Conservation (phyloP, 192 early-diverging fungal species). For the Coemansia asiatica region DNA sequence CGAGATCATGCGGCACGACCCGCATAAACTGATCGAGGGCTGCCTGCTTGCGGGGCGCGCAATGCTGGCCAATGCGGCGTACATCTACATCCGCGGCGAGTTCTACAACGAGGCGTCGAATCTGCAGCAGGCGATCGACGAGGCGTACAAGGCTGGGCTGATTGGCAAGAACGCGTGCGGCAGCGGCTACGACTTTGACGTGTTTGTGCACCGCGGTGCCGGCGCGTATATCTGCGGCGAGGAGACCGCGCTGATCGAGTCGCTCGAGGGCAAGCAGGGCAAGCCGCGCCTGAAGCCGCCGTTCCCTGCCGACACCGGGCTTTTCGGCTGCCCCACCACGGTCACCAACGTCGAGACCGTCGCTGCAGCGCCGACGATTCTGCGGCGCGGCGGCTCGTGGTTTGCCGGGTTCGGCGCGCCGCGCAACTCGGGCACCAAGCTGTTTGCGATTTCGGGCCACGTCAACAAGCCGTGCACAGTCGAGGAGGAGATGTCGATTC, state of each 20-base stretch:
- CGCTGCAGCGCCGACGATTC: slow-evolving; percentile 96
- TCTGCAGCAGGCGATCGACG: slow-evolving; percentile 91
- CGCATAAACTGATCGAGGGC: slow-evolving; percentile 97
- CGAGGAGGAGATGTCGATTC: slow-evolving; percentile 99
- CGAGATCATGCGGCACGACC: slow-evolving; percentile 91
- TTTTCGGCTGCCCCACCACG: slow-evolving; percentile 99
- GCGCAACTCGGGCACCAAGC: slow-evolving; percentile 92
- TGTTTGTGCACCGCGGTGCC: slow-evolving; percentile 96
- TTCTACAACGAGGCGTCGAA: slow-evolving; percentile 96
- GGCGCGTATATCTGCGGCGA: slow-evolving; percentile 99
- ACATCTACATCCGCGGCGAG: slow-evolving; percentile 97
- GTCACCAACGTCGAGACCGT: slow-evolving; percentile 99
- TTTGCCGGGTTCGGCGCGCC: slow-evolving; percentile 93
- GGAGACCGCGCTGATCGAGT: slow-evolving; percentile 86
- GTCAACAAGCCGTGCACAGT: slow-evolving; percentile 98
- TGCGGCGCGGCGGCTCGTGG: slow-evolving; percentile 86
- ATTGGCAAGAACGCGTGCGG: slow-evolving; percentile 99
- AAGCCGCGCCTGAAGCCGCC: slow-evolving; percentile 99
- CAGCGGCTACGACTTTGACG: slow-evolving; percentile 94
- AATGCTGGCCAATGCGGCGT: slow-evolving; percentile 96
- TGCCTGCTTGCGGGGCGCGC: slow-evolving; percentile 93
- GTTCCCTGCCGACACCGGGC: slow-evolving; percentile 97
- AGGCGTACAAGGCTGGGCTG: slow-evolving; percentile 94
- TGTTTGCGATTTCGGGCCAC: slow-evolving; percentile 97
- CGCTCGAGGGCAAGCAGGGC: slow-evolving; percentile 95